These are phyloP conservation scores for Alternaria angustiovoidea DNA, from an alignment of 2,329 filamentous ascomycete genomes.

Conservation along the genomic window DNA sequence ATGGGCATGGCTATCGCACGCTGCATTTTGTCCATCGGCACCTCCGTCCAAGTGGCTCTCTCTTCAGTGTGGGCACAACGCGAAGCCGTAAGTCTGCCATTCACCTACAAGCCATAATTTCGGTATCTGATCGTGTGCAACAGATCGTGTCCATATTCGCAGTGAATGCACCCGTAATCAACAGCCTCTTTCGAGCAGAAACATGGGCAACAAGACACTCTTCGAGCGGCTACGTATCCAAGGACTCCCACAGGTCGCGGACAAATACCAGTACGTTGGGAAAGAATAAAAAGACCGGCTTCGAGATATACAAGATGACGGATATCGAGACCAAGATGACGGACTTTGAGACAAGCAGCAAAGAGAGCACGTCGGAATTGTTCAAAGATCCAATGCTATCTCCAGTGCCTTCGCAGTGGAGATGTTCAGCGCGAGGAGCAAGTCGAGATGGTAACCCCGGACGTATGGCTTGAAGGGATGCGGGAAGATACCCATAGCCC, in stretches of 20 bases:
- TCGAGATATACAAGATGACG: constrained; percentile 4
- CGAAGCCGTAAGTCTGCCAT: neutral
- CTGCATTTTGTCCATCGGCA: constrained; percentile 7
- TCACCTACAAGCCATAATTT: neutral
- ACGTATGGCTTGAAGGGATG: neutral
- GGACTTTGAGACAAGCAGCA: neutral
- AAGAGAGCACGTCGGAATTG: neutral
- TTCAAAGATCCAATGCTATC: neutral
- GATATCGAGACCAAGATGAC: neutral
- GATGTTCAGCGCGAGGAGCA: neutral
- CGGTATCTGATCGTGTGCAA: neutral
- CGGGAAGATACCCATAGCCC: neutral
- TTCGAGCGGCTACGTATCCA: neutral
- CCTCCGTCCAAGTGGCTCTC: constrained; percentile 6
- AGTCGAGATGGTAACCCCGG: neutral
- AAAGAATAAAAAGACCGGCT: constrained; percentile 2
- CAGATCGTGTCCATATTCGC: constrained; percentile 7
- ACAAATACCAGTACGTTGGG: neutral
- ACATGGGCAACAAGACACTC: constrained; percentile 1
- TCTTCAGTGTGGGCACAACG: constrained; percentile 11
- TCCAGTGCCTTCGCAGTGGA: neutral
- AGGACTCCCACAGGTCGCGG: neutral
- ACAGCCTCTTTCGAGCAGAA: constrained; percentile 6
- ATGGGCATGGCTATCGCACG: constrained; percentile 9
- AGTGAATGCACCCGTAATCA: constrained; percentile 9